Evolutionary conservation across 495 filamentous ascomycete genomes (phyloP).

Genomic region (Neurospora sublineolata): DNA sequence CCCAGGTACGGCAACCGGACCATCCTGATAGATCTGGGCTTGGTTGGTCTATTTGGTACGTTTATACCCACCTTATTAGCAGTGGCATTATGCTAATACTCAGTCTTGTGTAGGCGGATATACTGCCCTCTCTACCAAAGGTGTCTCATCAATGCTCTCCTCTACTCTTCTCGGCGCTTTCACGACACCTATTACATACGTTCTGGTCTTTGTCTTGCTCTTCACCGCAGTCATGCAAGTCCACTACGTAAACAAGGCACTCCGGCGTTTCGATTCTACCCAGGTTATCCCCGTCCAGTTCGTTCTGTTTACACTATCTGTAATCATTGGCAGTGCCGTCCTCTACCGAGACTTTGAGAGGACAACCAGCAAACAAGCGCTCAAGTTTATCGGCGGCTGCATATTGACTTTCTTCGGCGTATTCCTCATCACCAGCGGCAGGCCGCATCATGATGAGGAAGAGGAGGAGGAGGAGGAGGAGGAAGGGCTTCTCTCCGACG

Average conservation of each 20-base stretch:
- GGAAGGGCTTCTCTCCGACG: constrained; percentile 41
- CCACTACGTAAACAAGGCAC: constrained; percentile 85
- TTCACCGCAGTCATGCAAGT: constrained; percentile 88
- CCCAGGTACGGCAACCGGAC: constrained; percentile 65
- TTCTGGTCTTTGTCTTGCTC: constrained; percentile 62
- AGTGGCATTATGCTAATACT: constrained; percentile 11
- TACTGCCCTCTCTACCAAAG: constrained; percentile 90
- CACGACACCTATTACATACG: constrained; percentile 84
- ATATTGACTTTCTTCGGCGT: constrained; percentile 85
- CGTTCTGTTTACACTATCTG: constrained; percentile 87
- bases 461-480: constrained; percentile 43
- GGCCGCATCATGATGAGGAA: constrained; percentile 34
- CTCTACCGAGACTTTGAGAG: constrained; percentile 90
- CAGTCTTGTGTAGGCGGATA: constrained; percentile 58
- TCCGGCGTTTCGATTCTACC: constrained; percentile 91
- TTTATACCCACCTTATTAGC: constrained; percentile 3
- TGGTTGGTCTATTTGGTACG: constrained; percentile 86
- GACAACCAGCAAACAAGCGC: constrained; percentile 52
- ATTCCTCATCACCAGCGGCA: constrained; percentile 75
- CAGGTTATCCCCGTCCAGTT: constrained; percentile 97
- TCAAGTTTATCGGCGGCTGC: constrained; percentile 84
- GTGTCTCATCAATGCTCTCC: constrained; percentile 86
- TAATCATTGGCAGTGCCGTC: constrained; percentile 87
- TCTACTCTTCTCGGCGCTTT: constrained; percentile 77
- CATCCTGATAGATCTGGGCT: constrained; percentile 86